Base-by-base conservation (phyloP, 768 basidiomycete species). In the Bullera alba region DNA sequence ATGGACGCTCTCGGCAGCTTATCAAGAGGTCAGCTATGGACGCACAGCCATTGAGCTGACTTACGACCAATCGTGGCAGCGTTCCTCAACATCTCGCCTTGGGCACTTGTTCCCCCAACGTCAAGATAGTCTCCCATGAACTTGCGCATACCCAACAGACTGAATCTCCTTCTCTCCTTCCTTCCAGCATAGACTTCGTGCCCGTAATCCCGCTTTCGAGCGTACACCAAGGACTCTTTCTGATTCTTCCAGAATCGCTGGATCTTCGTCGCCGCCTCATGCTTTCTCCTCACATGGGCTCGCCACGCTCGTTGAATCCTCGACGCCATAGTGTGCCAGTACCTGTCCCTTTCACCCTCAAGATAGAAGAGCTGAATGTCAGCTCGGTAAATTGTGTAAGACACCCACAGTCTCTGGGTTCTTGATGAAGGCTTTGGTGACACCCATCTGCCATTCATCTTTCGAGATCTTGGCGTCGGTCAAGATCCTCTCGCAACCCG, bases 391-490 rank as follows among this genome's bases (percentile, higher is more conserved):
- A 37, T 21, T 12, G 7, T 14, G 27, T 34, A 32, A 43, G 19
- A 6, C 6, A 14, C 42, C 15, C 27, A 43, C 42, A 14, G 42
- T 43, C 73, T 97, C 95, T 0, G 95, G 95, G 67, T 92, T 96
- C 78, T 97, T 97, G 75, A 99, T 97, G 73, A 99, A 99, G 0
- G 93, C 93, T 67, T 99, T 97, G 1, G 92, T 95, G 3, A 85
- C 82, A 46, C 95, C 95, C 92, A 97, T 95, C 73, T 99, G 95
- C 95, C 95, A 99, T 71, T 99, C 93, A 44, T 97, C 93, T 62
- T 82, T 85, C 5, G 87, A 81, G 61, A 99, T 97, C 23, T 95
- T 93, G 12, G 91, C 93, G 65, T 97, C 95, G 56, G 81, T 86
- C 45, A 99, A 76, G 54, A 99, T 97, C 60, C 82, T 81, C 71